Base-by-base conservation (phyloP, 495 filamentous ascomycete species). In the Rostrohypoxylon terebratum region DNA sequence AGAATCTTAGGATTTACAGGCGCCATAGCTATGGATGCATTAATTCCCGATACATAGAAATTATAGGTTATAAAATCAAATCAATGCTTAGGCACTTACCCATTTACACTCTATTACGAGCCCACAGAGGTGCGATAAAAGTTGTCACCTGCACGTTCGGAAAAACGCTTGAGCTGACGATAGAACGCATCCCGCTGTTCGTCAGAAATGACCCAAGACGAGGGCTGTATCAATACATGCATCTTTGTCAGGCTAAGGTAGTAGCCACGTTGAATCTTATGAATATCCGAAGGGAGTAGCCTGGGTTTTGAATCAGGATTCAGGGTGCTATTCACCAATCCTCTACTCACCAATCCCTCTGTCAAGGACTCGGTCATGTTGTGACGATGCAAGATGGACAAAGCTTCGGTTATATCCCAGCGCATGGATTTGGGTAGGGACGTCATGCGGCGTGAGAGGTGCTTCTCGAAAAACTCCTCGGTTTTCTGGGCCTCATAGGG, bases 221-320 rank as follows among this genome's bases (percentile, higher is more conserved):
- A 4, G 2, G 11, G 4, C 13, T 1, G 4, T 1, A 11, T 13
- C 9, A 45, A 21, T 14, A 61, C 14, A 16, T 78, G 75, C 47
- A n/a, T n/a, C n/a, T n/a, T n/a, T n/a, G n/a, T n/a, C n/a, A n/a
- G n/a, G n/a, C n/a, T n/a, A n/a, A n/a, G 72, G 57, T 75, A 78
- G 11, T 78, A 58, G 7, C 73, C 76, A 2, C 78, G 72, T 42
- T 69, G 61, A 18, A 75, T 28, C 23, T 51, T 68, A 33, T 23
- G 33, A 3, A 65, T 9, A 20, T 71, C 68, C 18, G 2, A n/a
- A 11, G 9, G 2, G 23, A 16, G 36, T 14, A 40, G 66, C 31
- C 10, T 9, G 10, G 48, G 18, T n/a, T 14, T 14, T 6, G 9
- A 14, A 31, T 21, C n/a, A 57, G 13, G 1, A 4, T 20, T 36